Evolutionary conservation across 2,329 filamentous ascomycete genomes (phyloP).

Genomic region (Metarhizium anisopliae): DNA sequence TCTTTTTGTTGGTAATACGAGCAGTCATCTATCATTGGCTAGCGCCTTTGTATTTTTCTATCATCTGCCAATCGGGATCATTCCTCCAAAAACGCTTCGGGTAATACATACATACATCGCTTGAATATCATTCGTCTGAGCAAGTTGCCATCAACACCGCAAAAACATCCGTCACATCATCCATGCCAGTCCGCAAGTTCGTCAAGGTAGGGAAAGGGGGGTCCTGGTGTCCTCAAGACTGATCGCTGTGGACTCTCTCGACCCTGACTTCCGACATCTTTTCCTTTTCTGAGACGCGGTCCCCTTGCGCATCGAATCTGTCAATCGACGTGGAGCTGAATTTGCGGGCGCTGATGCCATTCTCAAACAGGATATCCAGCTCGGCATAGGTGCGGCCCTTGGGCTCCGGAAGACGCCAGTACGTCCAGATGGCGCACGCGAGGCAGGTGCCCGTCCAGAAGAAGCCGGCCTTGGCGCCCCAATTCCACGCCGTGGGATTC

Average conservation of each 20-base stretch:
- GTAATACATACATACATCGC: not conserved
- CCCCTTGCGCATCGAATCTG: slow-evolving; percentile 13
- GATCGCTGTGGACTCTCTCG: slow-evolving; percentile 8
- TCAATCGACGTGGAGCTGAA: slow-evolving; percentile 26
- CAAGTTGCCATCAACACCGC: not conserved
- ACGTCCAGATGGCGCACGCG: slow-evolving; percentile 38
- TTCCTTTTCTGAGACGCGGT: slow-evolving; percentile 10
- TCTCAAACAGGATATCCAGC: slow-evolving; percentile 46
- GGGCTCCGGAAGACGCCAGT: slow-evolving; percentile 45
- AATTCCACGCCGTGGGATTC: slow-evolving; percentile 36
- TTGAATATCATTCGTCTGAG: not conserved
- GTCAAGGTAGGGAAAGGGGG: not conserved
- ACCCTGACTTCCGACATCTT: slow-evolving; percentile 11
- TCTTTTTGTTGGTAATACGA: not conserved
- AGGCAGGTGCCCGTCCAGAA: slow-evolving; percentile 37
- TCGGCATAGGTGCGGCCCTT: slow-evolving; percentile 44
- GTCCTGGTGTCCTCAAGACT: not conserved
- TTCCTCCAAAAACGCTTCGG: not conserved
- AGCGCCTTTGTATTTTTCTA: not conserved
- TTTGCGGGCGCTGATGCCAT: slow-evolving; percentile 30
- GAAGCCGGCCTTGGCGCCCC: slow-evolving; percentile 38
- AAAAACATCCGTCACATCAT: not conserved
- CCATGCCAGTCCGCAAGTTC: not conserved
- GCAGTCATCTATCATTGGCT: not conserved
- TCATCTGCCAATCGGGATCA: slow-evolving; percentile 1